These are phyloP conservation scores for Incumbomyces lentus DNA, from an alignment of 2,329 filamentous ascomycete genomes.

Conservation along the genomic window DNA sequence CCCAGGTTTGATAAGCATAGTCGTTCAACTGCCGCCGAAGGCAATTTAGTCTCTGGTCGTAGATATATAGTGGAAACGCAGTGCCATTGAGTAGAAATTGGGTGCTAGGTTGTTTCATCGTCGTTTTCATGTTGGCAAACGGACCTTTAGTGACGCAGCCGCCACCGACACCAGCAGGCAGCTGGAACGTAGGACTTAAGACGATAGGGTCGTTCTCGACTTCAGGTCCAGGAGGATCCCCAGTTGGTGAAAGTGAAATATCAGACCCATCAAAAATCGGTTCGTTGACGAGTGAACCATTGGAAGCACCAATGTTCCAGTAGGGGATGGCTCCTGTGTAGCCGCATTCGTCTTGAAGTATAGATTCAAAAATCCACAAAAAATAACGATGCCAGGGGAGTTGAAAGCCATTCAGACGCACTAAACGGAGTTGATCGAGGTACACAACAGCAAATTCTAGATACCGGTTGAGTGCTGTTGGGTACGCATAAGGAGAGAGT, in stretches of 20 bases:
- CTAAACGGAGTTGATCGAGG: slow-evolving; percentile 25
- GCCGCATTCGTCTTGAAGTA: slow-evolving; percentile 34
- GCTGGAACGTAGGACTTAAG: slow-evolving; percentile 9
- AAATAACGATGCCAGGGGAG: slow-evolving; percentile 37
- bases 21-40: no score
- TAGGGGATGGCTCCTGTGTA: slow-evolving; percentile 36
- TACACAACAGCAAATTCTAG: slow-evolving; percentile 32
- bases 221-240: slow-evolving; percentile 7
- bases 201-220: no score
- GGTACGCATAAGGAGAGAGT: no score
- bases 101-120: no score
- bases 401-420: slow-evolving; percentile 28
- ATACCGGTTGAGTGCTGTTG: no score
- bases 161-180: slow-evolving; percentile 18
- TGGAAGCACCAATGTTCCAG: slow-evolving; percentile 29
- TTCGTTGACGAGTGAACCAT: slow-evolving; percentile 22
- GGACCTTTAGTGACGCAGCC: slow-evolving; percentile 20
- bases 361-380: slow-evolving; percentile 32
- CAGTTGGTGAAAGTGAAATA: slow-evolving; percentile 27
- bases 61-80: no score
- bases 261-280: slow-evolving; percentile 29
- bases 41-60: no score
- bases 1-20: no score
- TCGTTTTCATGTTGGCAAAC: no score
- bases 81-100: no score